Conservation (phyloP, 768 basidiomycete species). For the Leccinum pellstonianum region DNA sequence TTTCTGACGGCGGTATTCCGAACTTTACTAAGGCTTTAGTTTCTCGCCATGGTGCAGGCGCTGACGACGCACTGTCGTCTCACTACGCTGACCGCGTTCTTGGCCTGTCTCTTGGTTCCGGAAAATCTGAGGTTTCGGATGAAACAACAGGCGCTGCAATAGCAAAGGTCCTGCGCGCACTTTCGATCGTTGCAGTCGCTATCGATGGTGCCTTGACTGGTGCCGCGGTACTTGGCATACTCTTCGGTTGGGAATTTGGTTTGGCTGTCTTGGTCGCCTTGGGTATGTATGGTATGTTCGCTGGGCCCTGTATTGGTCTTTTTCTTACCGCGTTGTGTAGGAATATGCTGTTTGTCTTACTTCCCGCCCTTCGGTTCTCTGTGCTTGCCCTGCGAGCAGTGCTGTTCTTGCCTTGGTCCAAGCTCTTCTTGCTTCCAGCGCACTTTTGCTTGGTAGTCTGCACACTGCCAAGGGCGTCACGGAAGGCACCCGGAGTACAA, state of each 20-base stretch:
- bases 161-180: constrained; percentile 17
- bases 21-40: no score
- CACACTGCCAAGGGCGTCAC: constrained; percentile 30
- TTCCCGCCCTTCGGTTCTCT: constrained; percentile 9
- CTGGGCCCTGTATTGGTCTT: not conserved
- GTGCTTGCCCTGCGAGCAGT: constrained; percentile 3
- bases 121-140: no score
- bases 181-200: constrained; percentile 72
- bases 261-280: constrained; percentile 71
- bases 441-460: constrained; percentile 67
- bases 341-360: constrained; percentile 17
- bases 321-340: constrained; percentile 8
- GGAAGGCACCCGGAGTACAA: constrained; percentile 19
- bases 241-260: constrained; percentile 67
- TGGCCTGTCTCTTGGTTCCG: no score
- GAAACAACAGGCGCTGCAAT: constrained; percentile 6
- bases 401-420: constrained; percentile 45
- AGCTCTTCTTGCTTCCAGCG: constrained; percentile 78
- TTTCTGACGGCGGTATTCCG: no score
- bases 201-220: constrained; percentile 79
- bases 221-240: constrained; percentile 56
- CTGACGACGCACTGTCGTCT: no score
- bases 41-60: no score
- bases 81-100: no score
- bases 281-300: constrained; percentile 62